Evolutionary conservation across 768 basidiomycete species (phyloP).

Genomic region (Phlebiopsis gigantea): DNA sequence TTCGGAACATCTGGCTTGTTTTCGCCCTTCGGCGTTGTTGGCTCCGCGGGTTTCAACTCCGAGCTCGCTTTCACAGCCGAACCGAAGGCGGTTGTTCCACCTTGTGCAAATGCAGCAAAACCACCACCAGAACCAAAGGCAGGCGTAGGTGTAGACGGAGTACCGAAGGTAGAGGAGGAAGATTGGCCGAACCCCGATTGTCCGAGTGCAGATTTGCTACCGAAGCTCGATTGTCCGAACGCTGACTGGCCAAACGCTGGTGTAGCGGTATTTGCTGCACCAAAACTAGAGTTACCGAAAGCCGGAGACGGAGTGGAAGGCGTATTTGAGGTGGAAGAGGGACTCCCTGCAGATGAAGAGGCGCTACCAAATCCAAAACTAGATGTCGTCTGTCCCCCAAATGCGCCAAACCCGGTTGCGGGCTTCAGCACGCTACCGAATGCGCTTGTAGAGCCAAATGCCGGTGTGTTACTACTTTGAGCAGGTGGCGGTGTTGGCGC

Average conservation of each 20-base stretch:
- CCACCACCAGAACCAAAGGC: conserved; percentile 10
- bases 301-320: not conserved
- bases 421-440: conserved; percentile 19
- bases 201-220: conserved; percentile 15
- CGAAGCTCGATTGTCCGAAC: conserved; percentile 25
- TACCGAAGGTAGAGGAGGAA: conserved; percentile 19
- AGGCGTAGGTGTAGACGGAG: conserved; percentile 16
- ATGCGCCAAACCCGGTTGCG: conserved; percentile 26
- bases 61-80: conserved; percentile 8
- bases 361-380: conserved; percentile 8
- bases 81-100: conserved; percentile 17
- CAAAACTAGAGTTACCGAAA: not conserved
- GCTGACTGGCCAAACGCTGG: conserved; percentile 24
- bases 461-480: conserved; percentile 3
- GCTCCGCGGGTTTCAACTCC: conserved; percentile 3
- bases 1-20: not conserved
- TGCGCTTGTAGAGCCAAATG: conserved; percentile 11
- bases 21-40: not conserved
- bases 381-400: conserved; percentile 17
- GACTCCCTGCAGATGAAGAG: not conserved
- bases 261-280: not conserved
- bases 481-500: not conserved
- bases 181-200: conserved; percentile 23
- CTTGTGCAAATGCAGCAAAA: conserved; percentile 26
- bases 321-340: conserved; percentile 2